Evolutionary conservation across 23 red algal species (phyloP).

Genomic region (Gracilaria domingensis): DNA sequence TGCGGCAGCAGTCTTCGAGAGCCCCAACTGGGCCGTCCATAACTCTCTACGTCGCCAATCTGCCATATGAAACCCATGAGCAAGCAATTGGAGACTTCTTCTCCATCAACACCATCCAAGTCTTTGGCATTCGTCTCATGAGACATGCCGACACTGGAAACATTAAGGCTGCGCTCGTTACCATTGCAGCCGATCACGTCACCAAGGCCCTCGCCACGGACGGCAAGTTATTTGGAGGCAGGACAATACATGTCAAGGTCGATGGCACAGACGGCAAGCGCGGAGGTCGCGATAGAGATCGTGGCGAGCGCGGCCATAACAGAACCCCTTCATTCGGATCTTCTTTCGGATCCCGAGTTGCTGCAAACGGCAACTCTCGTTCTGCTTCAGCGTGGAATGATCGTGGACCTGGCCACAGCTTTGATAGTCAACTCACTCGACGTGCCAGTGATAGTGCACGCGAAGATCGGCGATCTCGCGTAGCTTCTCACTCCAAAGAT

Average conservation of each 20-base stretch:
- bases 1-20: background rate
- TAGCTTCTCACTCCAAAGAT: slow-evolving; percentile 33
- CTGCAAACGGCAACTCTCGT: slow-evolving; percentile 9
- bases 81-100: slow-evolving; percentile 53
- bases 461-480: slow-evolving; percentile 30
- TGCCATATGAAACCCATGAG: slow-evolving; percentile 42
- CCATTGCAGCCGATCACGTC: slow-evolving; percentile 23
- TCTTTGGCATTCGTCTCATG: slow-evolving; percentile 34
- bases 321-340: slow-evolving; percentile 4
- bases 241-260: slow-evolving; percentile 53
- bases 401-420: slow-evolving; percentile 15
- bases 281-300: slow-evolving; percentile 15
- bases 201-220: slow-evolving; percentile 39
- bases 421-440: slow-evolving; percentile 20
- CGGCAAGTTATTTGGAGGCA: slow-evolving; percentile 39
- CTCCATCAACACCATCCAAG: slow-evolving; percentile 3
- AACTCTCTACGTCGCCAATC: slow-evolving; percentile 43
- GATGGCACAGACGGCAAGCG: slow-evolving; percentile 44
- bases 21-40: background rate
- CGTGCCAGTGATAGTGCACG: background rate
- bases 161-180: slow-evolving; percentile 55
- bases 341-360: slow-evolving; percentile 10
- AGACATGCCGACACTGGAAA: slow-evolving; percentile 57
- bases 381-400: slow-evolving; percentile 4
- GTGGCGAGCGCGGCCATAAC: slow-evolving; percentile 6